Evolutionary conservation across 2,329 filamentous ascomycete genomes (phyloP).

Genomic region (Arachnopeziza araneosa): DNA sequence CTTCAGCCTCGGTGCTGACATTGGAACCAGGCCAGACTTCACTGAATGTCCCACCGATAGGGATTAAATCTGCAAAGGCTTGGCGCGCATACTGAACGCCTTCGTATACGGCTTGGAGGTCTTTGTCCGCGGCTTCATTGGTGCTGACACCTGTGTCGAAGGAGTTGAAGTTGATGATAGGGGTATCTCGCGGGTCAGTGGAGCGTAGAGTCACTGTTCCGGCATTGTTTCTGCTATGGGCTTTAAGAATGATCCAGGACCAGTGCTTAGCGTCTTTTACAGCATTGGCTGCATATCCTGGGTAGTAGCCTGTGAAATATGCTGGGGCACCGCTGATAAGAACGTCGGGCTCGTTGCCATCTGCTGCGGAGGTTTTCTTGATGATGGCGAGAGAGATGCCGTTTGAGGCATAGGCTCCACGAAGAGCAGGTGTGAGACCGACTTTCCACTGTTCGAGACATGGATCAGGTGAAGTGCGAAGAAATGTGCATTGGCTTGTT

Average conservation of each 20-base stretch:
- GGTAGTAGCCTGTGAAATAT: conserved; percentile 39
- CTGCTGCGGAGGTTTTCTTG: conserved; percentile 30
- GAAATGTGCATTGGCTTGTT: conserved; percentile 31
- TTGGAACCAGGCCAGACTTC: conserved; percentile 38
- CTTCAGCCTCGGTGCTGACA: conserved; percentile 36
- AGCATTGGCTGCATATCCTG: conserved; percentile 28
- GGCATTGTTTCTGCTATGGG: conserved; percentile 55
- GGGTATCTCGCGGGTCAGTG: conserved; percentile 56
- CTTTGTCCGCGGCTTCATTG: conserved; percentile 8
- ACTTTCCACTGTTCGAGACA: conserved; percentile 28
- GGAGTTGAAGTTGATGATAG: conserved; percentile 58
- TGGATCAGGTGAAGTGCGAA: conserved; percentile 32
- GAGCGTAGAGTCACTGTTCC: conserved; percentile 58
- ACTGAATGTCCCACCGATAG: conserved; percentile 38
- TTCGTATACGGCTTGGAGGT: conserved; percentile 18
- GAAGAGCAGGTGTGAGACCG: conserved; percentile 26
- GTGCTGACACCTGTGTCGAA: conserved; percentile 40
- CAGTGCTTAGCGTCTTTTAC: conserved; percentile 14
- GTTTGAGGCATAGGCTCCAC: conserved; percentile 37
- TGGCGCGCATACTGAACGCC: conserved; percentile 13
- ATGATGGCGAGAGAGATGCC: conserved; percentile 43
- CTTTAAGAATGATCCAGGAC: conserved; percentile 45
- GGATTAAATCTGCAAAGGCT: conserved; percentile 36
- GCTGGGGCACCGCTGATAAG: conserved; percentile 31
- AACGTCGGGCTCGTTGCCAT: conserved; percentile 33